Percentiles rank a stretch among this genome's conserved stretches.
Evolutionary conservation across 108 stramenopile species (phyloP).

Genomic region (Conticribra weissflogii): DNA sequence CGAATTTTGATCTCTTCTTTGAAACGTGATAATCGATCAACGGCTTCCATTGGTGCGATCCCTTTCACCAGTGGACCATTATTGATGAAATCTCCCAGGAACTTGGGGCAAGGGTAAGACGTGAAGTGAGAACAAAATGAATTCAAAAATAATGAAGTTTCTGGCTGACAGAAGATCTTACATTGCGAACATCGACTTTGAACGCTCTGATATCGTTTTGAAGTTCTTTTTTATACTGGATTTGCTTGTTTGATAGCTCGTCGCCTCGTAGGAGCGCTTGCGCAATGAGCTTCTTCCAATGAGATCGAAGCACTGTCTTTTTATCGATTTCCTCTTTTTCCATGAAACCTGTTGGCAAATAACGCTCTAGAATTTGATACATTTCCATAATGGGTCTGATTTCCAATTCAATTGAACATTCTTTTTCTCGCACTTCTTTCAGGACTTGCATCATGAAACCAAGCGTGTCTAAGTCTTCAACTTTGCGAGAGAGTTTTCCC

Average conservation of each 20-base stretch:
- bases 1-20: slow-evolving; percentile 87
- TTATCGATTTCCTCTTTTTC: slow-evolving; percentile 92
- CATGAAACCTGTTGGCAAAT: slow-evolving; percentile 88
- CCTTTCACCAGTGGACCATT: slow-evolving; percentile 87
- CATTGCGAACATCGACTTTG: slow-evolving; percentile 65
- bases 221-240: slow-evolving; percentile 73
- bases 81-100: slow-evolving; percentile 73
- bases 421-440: slow-evolving; percentile 66
- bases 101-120: slow-evolving; percentile 16
- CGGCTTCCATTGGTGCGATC: slow-evolving; percentile 85
- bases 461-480: slow-evolving; percentile 81
- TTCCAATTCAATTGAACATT: slow-evolving; percentile 67
- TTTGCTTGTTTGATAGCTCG: slow-evolving; percentile 82
- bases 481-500: slow-evolving; percentile 62
- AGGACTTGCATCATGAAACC: slow-evolving; percentile 84
- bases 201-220: slow-evolving; percentile 77
- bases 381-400: slow-evolving; percentile 90
- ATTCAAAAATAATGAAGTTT: not conserved
- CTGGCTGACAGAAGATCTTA: not conserved
- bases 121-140: not conserved
- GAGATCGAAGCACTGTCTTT: slow-evolving; percentile 84
- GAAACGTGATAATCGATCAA: slow-evolving; percentile 86
- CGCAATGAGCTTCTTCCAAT: slow-evolving; percentile 86
- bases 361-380: slow-evolving; percentile 90
- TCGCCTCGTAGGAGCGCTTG: slow-evolving; percentile 73